Conservation (phyloP, 805 yeast species). For the Candida golubevii region DNA sequence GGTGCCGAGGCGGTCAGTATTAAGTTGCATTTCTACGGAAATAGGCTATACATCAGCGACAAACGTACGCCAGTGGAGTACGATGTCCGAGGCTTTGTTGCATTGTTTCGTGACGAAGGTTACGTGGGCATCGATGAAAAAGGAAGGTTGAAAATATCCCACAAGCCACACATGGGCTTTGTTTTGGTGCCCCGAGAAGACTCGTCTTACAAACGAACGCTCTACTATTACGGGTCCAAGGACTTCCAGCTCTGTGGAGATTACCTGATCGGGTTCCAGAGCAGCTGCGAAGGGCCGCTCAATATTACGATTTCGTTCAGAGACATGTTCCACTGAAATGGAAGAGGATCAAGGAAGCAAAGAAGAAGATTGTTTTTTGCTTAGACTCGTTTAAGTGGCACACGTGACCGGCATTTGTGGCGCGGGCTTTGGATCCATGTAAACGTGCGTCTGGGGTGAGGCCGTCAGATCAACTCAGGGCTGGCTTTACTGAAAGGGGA, state of each 20-base stretch:
- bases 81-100: slow-evolving; percentile 2
- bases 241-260: slow-evolving; percentile 4
- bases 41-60: slow-evolving; percentile 1
- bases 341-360: too few species aligned
- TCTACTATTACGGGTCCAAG: background rate
- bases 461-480: too few species aligned
- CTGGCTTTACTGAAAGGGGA: too few species aligned
- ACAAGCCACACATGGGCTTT: slow-evolving; percentile 1
- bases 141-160: background rate
- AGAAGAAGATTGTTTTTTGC: too few species aligned
- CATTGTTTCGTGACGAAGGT: background rate
- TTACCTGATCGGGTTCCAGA: background rate
- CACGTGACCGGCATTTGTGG: too few species aligned
- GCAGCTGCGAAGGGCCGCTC: background rate
- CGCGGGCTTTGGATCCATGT: too few species aligned
- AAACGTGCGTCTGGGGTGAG: too few species aligned
- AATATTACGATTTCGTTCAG: background rate
- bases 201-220: background rate
- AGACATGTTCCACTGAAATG: background rate
- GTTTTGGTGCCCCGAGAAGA: background rate
- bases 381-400: too few species aligned
- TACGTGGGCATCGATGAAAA: background rate
- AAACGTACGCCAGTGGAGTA: background rate
- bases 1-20: background rate
- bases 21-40: slow-evolving; percentile 1